Evolutionary conservation across 352 stramenopile genomes (phyloP).

Genomic region (Pythium grandisporangium): DNA sequence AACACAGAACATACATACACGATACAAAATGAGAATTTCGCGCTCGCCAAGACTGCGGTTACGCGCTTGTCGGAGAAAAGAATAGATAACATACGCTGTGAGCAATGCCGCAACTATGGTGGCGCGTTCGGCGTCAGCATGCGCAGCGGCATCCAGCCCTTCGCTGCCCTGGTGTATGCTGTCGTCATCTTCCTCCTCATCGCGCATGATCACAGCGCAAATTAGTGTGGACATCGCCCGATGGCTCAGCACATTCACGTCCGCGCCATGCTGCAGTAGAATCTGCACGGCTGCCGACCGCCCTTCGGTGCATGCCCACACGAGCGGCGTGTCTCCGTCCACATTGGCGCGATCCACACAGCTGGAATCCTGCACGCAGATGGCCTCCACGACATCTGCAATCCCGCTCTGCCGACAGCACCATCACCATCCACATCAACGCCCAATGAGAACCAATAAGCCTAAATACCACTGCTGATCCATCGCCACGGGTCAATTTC

Average conservation of each 20-base stretch:
- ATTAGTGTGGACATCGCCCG: constrained; percentile 61
- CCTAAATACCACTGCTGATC: too few species aligned
- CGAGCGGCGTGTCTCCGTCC: constrained; percentile 66
- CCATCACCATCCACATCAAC: background rate
- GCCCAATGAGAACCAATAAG: too few species aligned
- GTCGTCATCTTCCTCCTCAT: constrained; percentile 55
- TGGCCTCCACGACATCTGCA: constrained; percentile 48
- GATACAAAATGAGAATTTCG: background rate
- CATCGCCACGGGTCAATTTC: too few species aligned
- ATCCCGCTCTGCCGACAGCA: constrained; percentile 39
- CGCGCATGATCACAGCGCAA: constrained; percentile 72
- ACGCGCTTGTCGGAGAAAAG: background rate
- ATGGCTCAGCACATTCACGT: constrained; percentile 66
- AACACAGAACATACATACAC: background rate
- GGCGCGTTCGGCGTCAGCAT: constrained; percentile 26
- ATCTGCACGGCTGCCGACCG: constrained; percentile 52
- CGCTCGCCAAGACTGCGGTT: too few species aligned
- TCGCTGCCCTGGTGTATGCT: constrained; percentile 30
- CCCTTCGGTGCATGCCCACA: constrained; percentile 80
- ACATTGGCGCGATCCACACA: constrained; percentile 62
- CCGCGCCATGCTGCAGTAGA: constrained; percentile 43
- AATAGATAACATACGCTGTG: constrained; percentile 17
- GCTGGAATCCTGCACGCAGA: constrained; percentile 48
- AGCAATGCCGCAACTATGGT: constrained; percentile 57
- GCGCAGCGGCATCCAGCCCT: constrained; percentile 43